Evolutionary conservation across 2,329 filamentous ascomycete genomes (phyloP).

Genomic region (Monilinia aucupariae): DNA sequence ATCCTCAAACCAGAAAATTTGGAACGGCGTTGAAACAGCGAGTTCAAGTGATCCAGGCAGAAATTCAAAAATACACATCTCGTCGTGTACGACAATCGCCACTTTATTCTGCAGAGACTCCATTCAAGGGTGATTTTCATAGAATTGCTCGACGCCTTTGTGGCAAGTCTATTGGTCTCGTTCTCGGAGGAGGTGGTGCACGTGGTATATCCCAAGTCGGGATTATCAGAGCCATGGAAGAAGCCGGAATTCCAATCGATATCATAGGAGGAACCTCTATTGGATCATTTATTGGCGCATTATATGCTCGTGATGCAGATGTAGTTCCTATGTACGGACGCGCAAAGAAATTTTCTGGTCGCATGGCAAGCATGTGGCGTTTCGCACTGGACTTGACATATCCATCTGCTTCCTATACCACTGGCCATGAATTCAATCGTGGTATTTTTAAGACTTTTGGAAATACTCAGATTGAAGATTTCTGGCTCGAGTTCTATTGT

Average conservation of each 20-base stretch:
- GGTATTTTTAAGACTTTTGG: conserved; percentile 99
- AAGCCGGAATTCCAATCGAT: conserved; percentile 93
- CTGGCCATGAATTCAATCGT: conserved; percentile 96
- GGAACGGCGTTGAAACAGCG: conserved; percentile 84
- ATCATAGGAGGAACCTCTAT: conserved; percentile 95
- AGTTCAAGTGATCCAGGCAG: conserved; percentile 90
- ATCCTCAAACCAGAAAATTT: conserved; percentile 69
- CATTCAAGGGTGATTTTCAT: conserved; percentile 96
- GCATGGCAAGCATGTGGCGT: conserved; percentile 99
- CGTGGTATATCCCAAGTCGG: conserved; percentile 89
- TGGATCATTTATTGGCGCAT: conserved; percentile 86
- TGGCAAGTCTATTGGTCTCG: conserved; percentile 89
- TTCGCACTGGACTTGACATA: conserved; percentile 95
- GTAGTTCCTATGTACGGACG: conserved; percentile 95
- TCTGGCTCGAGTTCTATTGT: conserved; percentile 98
- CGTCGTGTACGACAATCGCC: conserved; percentile 83
- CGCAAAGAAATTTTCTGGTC: conserved; percentile 93
- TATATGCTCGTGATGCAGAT: conserved; percentile 94
- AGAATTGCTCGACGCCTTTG: conserved; percentile 83
- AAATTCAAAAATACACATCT: conserved; percentile 97
- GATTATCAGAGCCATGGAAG: conserved; percentile 90
- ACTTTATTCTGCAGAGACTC: conserved; percentile 83
- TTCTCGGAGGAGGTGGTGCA: conserved; percentile 89
- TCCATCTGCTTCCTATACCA: conserved; percentile 93
- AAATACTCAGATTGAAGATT: conserved; percentile 95